Percentiles rank a stretch among this genome's conserved stretches.
These are phyloP conservation scores for Trametes versicolor DNA, from an alignment of 1,284 basidiomycete species.

Conservation along the genomic window DNA sequence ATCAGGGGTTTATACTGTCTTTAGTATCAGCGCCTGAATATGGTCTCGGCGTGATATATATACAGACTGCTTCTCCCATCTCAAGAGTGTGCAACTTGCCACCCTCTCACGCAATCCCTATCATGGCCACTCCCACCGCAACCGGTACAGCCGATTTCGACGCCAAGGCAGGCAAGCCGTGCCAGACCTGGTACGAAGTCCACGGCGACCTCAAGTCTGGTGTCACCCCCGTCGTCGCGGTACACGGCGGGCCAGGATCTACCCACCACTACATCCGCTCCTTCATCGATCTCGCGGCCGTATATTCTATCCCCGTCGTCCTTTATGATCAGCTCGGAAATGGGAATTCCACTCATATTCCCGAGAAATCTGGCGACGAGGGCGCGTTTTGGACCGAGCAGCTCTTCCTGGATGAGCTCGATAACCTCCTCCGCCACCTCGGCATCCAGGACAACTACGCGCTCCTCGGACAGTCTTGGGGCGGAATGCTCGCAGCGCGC, in stretches of 20 bases:
- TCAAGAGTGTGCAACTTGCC: background rate
- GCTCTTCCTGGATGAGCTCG: slow-evolving; percentile 60
- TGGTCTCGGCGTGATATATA: background rate
- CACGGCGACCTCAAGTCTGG: slow-evolving; percentile 40
- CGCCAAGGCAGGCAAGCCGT: slow-evolving; percentile 31
- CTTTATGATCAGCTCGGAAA: slow-evolving; percentile 63
- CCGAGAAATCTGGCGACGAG: slow-evolving; percentile 44
- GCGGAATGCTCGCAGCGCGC: slow-evolving; percentile 57
- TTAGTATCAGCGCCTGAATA: background rate
- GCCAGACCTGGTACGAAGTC: slow-evolving; percentile 44
- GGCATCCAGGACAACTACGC: slow-evolving; percentile 50
- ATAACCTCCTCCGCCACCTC: slow-evolving; percentile 53
- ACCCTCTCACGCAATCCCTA: background rate
- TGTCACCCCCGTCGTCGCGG: slow-evolving; percentile 49
- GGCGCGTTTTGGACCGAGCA: slow-evolving; percentile 55
- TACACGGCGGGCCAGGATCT: slow-evolving; percentile 57
- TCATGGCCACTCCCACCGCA: slow-evolving; percentile 26
- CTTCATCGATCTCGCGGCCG: slow-evolving; percentile 45
- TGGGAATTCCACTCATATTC: slow-evolving; percentile 54
- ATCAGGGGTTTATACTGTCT: background rate
- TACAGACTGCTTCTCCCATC: background rate
- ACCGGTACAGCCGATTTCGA: slow-evolving; percentile 29
- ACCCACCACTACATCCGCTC: slow-evolving; percentile 54
- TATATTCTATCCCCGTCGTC: slow-evolving; percentile 50
- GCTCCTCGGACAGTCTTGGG: slow-evolving; percentile 61